These are phyloP conservation scores for Psilocybe sp. DNA, from an alignment of 768 basidiomycete genomes.

Conservation along the genomic window DNA sequence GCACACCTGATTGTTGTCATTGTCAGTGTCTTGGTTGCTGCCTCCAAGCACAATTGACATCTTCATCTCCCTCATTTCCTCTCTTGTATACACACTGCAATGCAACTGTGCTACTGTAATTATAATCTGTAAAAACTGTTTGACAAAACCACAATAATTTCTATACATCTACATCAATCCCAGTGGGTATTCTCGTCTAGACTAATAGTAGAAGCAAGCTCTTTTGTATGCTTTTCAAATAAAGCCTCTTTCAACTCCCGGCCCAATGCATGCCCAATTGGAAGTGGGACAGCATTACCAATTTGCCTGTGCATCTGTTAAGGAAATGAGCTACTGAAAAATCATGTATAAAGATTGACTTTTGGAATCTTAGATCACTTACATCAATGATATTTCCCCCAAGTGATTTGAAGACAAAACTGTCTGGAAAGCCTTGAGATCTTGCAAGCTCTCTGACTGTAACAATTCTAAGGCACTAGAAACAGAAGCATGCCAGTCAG, in stretches of 20 bases:
- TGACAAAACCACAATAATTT: too few species aligned
- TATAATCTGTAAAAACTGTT: too few species aligned
- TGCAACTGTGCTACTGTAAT: too few species aligned
- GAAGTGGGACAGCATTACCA: slow-evolving; percentile 78
- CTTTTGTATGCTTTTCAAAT: slow-evolving; percentile 31
- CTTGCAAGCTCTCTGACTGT: slow-evolving; percentile 77
- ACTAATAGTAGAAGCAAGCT: too few species aligned
- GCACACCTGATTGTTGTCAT: too few species aligned
- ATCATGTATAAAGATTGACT: too few species aligned
- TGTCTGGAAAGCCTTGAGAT: slow-evolving; percentile 80
- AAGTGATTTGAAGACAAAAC: slow-evolving; percentile 58
- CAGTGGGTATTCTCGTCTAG: too few species aligned
- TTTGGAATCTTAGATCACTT: slow-evolving; percentile 17
- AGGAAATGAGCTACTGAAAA: neutral
- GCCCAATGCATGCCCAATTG: slow-evolving; percentile 60
- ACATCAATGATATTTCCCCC: slow-evolving; percentile 60
- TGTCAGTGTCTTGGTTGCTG: too few species aligned
- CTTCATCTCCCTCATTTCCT: too few species aligned
- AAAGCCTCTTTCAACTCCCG: slow-evolving; percentile 52
- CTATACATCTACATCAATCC: too few species aligned
- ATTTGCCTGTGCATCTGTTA: slow-evolving; percentile 76
- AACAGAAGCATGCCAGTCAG: neutral
- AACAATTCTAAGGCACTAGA: slow-evolving; percentile 65
- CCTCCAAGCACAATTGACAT: too few species aligned
- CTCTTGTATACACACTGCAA: too few species aligned